Evolutionary conservation across 2,329 filamentous ascomycete species (phyloP), one percentile per base, ranked within the genome.

Genomic region (Paramyrothecium sp.): DNA sequence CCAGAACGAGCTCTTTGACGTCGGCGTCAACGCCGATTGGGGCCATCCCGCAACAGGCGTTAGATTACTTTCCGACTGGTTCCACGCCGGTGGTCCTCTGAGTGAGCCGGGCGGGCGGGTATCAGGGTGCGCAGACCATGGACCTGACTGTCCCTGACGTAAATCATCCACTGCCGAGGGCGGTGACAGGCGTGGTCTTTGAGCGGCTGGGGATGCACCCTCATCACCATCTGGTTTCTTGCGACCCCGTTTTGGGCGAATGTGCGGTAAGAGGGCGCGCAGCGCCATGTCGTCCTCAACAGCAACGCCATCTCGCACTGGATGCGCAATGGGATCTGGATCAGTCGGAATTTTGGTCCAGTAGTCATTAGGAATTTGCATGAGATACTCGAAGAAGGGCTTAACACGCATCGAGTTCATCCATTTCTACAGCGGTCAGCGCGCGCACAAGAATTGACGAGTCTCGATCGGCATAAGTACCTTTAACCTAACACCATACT

Each of bases 341-440:
- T 83, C 80, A 7, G 81, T 77, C 0, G 92, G 92, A 22, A 96
- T 82, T 38, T 91, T 84, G 17, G 84, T 87, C 78, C 89, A 96
- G 72, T 97, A 97, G 0, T 85, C 75, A 71, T 96, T 92, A 23
- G 84, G 78, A 61, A 92, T 92, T 52, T 87, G 86, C 60, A 94
- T 81, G 20, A 96, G 84, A 70, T 92, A 97, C 70, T 96, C 92
- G 67, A 97, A 97, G 71, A 97, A 97, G 12, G 92, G 90, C 78
- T 96, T 91, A 54, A 97, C 87, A 71, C 97, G 93, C 89, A 96
- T 94, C 5, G 92, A 93, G 70, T 92, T 91, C 91, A 97, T 95
- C 93, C 93, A 97, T 69, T 94, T 88, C 90, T 91, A 66, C 10
- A 16, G 7, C 10, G 51, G 22, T 47, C 17, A 51, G 51, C 54